Conservation (phyloP, 2,329 filamentous ascomycete genomes). For the Microdochium paspali region DNA sequence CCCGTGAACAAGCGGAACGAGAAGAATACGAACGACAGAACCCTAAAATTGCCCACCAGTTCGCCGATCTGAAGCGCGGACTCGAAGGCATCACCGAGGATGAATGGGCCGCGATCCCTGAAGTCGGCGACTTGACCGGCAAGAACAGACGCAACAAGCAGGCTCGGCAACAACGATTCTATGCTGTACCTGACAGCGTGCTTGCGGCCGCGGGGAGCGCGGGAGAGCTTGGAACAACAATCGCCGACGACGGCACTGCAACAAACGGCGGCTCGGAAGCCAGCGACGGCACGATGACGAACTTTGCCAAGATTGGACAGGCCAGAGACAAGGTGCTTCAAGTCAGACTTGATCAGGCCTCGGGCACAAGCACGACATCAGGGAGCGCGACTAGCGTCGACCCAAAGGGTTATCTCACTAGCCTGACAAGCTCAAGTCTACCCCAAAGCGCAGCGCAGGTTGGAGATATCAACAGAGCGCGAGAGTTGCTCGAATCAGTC, state of each 20-base stretch:
- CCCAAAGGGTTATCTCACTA: conserved; percentile 92
- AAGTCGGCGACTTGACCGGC: conserved; percentile 92
- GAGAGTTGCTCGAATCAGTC: conserved; percentile 87
- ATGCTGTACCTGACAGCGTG: conserved; percentile 94
- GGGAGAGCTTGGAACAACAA: conserved; percentile 75
- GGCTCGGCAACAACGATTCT: conserved; percentile 76
- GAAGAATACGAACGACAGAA: conserved; percentile 97
- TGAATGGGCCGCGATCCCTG: conserved; percentile 91
- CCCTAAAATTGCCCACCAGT: conserved; percentile 96
- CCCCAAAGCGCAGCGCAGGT: conserved; percentile 75
- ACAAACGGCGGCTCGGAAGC: conserved; percentile 28
- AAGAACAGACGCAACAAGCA: conserved; percentile 83
- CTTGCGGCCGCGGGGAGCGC: conserved; percentile 76
- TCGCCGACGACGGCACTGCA: conserved; percentile 68
- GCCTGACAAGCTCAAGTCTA: conserved; percentile 70
- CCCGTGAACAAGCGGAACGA: conserved; percentile 79
- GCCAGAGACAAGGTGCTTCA: conserved; percentile 93
- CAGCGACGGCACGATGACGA: conserved; percentile 87
- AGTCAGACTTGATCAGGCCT: conserved; percentile 86
- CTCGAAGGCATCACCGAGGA: conserved; percentile 85
- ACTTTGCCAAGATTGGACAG: conserved; percentile 94
- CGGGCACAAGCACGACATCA: conserved; percentile 56
- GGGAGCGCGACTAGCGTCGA: conserved; percentile 89
- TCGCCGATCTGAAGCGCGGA: conserved; percentile 88
- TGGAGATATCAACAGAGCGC: conserved; percentile 89